Evolutionary conservation across 176 grass and related monocot genomes (phyloP).

Genomic region (Lolium perenne): DNA sequence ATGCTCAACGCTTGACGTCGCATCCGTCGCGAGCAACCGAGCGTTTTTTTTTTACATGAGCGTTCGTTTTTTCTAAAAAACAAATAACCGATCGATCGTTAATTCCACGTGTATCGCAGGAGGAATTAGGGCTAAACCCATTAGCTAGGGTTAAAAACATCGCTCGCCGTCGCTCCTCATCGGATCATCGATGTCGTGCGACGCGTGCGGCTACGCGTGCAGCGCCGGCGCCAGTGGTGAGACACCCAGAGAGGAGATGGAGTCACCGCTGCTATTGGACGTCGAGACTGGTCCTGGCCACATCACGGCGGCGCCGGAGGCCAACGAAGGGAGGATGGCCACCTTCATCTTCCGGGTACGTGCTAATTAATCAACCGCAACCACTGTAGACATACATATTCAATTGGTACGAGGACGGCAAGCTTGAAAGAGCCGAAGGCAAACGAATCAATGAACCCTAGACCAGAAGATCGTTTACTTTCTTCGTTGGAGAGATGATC

Average conservation of each 20-base stretch:
- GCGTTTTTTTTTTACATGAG: too few relatives aligned
- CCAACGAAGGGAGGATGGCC: background rate
- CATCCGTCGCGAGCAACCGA: background rate
- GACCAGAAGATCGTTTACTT: background rate
- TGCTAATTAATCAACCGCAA: background rate
- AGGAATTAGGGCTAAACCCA: background rate
- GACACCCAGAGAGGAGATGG: background rate
- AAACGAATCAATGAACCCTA: too few relatives aligned
- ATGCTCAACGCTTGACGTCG: too few relatives aligned
- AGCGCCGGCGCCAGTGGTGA: background rate
- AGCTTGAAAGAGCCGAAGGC: background rate
- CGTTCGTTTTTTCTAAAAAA: background rate
- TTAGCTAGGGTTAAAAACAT: background rate
- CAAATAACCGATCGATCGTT: too few relatives aligned
- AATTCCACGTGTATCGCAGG: background rate
- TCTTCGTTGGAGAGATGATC: background rate
- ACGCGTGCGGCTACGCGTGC: background rate
- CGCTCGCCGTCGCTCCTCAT: background rate
- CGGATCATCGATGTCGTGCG: slow-evolving; percentile 11
- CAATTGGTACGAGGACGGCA: background rate
- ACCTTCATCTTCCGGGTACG: slow-evolving; percentile 2
- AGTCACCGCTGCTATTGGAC: background rate
- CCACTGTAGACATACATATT: background rate
- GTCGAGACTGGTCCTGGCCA: background rate
- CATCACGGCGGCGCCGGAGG: slow-evolving; percentile 5